These are phyloP conservation scores for Botrytis sinoallii DNA, from an alignment of 2,329 filamentous ascomycete species.

Conservation along the genomic window DNA sequence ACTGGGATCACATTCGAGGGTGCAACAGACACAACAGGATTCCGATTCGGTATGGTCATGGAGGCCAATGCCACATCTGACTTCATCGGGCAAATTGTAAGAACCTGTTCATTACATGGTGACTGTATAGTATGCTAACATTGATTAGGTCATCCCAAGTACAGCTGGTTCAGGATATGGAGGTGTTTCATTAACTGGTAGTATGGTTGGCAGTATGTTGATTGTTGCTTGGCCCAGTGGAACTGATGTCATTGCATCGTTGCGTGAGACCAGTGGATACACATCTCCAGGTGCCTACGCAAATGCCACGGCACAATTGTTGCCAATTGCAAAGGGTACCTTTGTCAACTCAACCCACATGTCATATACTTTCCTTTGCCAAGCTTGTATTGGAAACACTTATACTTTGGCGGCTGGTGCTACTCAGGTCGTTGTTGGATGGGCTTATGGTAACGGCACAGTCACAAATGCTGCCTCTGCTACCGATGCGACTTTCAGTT, in stretches of 20 bases:
- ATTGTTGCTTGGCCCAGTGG: slow-evolving; percentile 50
- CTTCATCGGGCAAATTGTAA: slow-evolving; percentile 55
- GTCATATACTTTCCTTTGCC: slow-evolving; percentile 53
- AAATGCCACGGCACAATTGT: slow-evolving; percentile 40
- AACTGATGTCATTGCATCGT: slow-evolving; percentile 42
- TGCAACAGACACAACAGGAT: slow-evolving; percentile 40
- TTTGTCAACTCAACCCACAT: slow-evolving; percentile 52
- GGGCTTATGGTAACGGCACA: slow-evolving; percentile 17
- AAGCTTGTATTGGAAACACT: slow-evolving; percentile 40
- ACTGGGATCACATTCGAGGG: slow-evolving; percentile 47
- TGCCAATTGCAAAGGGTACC: slow-evolving; percentile 50
- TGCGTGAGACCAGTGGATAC: slow-evolving; percentile 45
- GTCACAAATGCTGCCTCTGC: slow-evolving; percentile 16
- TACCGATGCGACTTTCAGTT: slow-evolving; percentile 16
- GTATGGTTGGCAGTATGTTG: slow-evolving; percentile 48
- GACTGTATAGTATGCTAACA: not conserved
- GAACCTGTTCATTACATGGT: slow-evolving; percentile 22
- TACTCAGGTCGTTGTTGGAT: slow-evolving; percentile 3
- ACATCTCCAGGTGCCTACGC: slow-evolving; percentile 46
- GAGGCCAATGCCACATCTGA: slow-evolving; percentile 49
- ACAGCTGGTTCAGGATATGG: slow-evolving; percentile 43
- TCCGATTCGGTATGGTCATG: slow-evolving; percentile 49
- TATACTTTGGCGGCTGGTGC: not conserved
- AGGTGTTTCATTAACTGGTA: slow-evolving; percentile 46
- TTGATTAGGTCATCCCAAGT: slow-evolving; percentile 9